phyloP scores from a whole-genome alignment of 2,329 filamentous ascomycete species.

The Colletotrichum scovillei region DNA sequence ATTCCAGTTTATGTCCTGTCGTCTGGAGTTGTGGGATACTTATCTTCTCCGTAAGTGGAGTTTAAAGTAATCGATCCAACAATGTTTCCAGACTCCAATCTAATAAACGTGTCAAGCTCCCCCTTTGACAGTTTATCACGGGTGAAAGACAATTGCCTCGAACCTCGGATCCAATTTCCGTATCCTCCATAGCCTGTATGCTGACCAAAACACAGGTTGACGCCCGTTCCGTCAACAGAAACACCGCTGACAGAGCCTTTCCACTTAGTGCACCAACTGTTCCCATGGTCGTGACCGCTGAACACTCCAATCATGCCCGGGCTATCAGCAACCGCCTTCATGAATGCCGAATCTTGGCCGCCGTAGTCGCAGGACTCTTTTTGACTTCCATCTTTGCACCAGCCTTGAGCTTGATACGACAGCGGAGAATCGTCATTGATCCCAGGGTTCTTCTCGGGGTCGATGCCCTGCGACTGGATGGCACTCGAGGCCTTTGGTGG shows the following conservation, averaged over 20 bases:
- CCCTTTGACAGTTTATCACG: constrained; percentile 51
- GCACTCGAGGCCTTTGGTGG: constrained; percentile 55
- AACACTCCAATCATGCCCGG: constrained; percentile 68
- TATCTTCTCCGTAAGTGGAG: constrained; percentile 67
- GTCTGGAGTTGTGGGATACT: constrained; percentile 59
- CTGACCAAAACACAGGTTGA: constrained; percentile 70
- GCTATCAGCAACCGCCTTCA: constrained; percentile 68
- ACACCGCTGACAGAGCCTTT: constrained; percentile 49
- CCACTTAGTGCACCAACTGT: constrained; percentile 68
- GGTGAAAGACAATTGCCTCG: constrained; percentile 64
- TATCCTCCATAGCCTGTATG: constrained; percentile 79
- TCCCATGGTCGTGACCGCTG: constrained; percentile 74
- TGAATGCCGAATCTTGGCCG: constrained; percentile 69
- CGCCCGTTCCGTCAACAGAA: constrained; percentile 53
- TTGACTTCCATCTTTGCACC: constrained; percentile 53
- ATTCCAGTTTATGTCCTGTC: constrained; percentile 41
- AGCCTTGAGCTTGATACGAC: constrained; percentile 55
- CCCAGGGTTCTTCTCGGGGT: constrained; percentile 53
- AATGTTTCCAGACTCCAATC: constrained; percentile 65
- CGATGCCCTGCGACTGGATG: constrained; percentile 51
- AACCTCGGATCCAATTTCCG: constrained; percentile 71
- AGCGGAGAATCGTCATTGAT: constrained; percentile 56
- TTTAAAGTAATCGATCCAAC: constrained; percentile 68
- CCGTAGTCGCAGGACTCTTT: constrained; percentile 54
- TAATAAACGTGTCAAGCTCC: constrained; percentile 69